Evolutionary conservation across 208 protist species (phyloP).

Genomic region (Angomonas desouzai): DNA sequence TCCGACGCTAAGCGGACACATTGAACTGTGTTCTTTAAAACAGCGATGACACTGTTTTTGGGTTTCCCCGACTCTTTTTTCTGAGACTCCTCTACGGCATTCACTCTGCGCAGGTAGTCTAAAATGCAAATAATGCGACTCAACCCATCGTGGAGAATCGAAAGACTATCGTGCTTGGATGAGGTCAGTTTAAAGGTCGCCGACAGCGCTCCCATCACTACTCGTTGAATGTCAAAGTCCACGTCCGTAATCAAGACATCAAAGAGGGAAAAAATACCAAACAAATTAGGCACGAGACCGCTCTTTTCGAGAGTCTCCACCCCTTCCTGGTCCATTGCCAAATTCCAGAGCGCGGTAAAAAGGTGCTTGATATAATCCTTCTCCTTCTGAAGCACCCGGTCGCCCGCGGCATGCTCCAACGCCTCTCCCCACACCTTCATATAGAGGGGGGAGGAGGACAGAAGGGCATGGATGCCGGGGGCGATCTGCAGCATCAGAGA

Average conservation of each 20-base stretch:
- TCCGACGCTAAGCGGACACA: conserved; percentile 72
- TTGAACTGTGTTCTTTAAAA: conserved; percentile 76
- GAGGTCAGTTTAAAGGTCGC: conserved; percentile 64
- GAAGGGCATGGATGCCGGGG: conserved; percentile 29
- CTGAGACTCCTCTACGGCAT: conserved; percentile 26
- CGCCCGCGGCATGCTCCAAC: background rate
- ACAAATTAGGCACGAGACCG: conserved; percentile 33
- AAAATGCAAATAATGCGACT: conserved; percentile 39
- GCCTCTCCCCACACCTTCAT: background rate
- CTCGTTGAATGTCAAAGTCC: conserved; percentile 40
- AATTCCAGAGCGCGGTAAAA: conserved; percentile 19
- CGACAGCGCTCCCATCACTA: conserved; percentile 64
- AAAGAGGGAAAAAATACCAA: conserved; percentile 35
- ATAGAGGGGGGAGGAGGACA: background rate
- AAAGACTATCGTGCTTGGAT: conserved; percentile 43
- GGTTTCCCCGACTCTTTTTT: conserved; percentile 22
- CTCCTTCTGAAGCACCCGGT: background rate
- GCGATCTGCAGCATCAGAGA: conserved; percentile 27
- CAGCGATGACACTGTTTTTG: conserved; percentile 41
- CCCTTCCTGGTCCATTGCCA: conserved; percentile 26
- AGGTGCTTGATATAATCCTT: conserved; percentile 12
- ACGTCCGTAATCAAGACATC: conserved; percentile 8
- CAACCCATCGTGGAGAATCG: conserved; percentile 1
- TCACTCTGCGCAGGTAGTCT: conserved; percentile 46
- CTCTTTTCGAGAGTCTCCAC: conserved; percentile 39